Percentiles rank a stretch among this genome's conserved stretches.
Evolutionary conservation across 2,329 filamentous ascomycete genomes (phyloP).

Genomic region (Scytalidium lignicola): DNA sequence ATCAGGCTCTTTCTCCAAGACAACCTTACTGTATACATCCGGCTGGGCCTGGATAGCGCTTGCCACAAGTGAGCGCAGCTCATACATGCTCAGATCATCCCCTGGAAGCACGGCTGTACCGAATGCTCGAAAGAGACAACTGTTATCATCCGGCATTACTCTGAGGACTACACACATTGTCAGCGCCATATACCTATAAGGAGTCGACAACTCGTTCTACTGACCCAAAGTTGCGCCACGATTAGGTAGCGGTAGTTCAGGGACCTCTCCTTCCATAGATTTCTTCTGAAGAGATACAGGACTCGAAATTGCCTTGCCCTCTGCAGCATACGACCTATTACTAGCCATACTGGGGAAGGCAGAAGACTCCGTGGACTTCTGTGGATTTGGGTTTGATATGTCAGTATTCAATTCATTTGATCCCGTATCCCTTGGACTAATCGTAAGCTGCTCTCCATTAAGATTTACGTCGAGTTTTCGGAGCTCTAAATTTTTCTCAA

Average conservation of each 20-base stretch:
- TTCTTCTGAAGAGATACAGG: slow-evolving; percentile 23
- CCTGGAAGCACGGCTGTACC: slow-evolving; percentile 66
- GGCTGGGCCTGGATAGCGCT: slow-evolving; percentile 71
- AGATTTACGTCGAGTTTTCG: slow-evolving; percentile 55
- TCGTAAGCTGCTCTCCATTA: slow-evolving; percentile 65
- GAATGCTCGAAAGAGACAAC: slow-evolving; percentile 87
- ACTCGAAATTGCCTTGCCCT: neutral
- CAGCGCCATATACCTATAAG: too few relatives aligned
- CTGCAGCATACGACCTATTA: neutral
- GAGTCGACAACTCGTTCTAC: slow-evolving; percentile 30
- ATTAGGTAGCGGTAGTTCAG: slow-evolving; percentile 38
- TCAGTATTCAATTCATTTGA: neutral
- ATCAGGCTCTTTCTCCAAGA: slow-evolving; percentile 65
- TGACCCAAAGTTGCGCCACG: slow-evolving; percentile 47
- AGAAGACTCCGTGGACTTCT: neutral
- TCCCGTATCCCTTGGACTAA: slow-evolving; percentile 29
- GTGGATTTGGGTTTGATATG: neutral
- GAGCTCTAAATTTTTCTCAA: slow-evolving; percentile 37
- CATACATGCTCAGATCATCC: slow-evolving; percentile 60
- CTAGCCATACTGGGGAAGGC: neutral
- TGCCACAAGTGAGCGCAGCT: slow-evolving; percentile 73
- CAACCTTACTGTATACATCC: slow-evolving; percentile 66
- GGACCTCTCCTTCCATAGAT: slow-evolving; percentile 25
- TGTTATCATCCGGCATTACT: slow-evolving; percentile 96
- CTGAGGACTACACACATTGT: slow-evolving; percentile 78